Evolutionary conservation across 257 asterid genomes (phyloP), one percentile per base, ranked within the genome.

Genomic region (Phtheirospermum japonicum): DNA sequence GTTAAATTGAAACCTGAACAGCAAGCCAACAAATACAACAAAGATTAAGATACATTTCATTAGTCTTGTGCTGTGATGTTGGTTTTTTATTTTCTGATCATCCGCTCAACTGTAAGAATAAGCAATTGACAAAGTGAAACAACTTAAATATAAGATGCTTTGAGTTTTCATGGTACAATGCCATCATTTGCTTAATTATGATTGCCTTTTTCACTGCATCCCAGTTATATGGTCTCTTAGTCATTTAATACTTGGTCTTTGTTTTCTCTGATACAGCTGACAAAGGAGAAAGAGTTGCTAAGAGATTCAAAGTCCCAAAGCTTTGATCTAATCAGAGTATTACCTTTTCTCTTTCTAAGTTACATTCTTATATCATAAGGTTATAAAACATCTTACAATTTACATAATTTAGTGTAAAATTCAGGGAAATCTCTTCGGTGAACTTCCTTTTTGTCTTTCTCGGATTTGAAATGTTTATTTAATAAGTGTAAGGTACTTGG

Each of bases 301-400:
- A 79, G 76, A 74, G 92, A 78, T 70, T 82, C 98, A 12, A 87
- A 84, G 69, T 77, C 82, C 58, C 72, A 80, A 78, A 81, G 94
- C 77, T 81, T 88, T 56, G 87, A 88, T 36, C 80, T 88, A 63
- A 84, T 91, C 79, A 81, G 80, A 68, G 98, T 91, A 78, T 65
- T 59, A 57, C 65, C 43, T 58, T 46, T 64, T 50, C 64, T 69
- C 45, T 72, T 31, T 55, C 14, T 18, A 11, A 33, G 61, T 61
- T 45, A 28, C 42, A 36, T 33, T 57, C 18, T 48, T 14, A 51
- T 55, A 36, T 9, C 34, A 6, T 72, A 17, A 31, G 45, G 12
- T 72, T 53, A 11, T 16, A 30, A 32, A 70, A 43, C 10, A 64
- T 40, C 37, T 63, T 31, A 6, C 13, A 64, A 52, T 20, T 59